Conservation (phyloP, 805 yeast genomes). For the Metschnikowia proteae region DNA sequence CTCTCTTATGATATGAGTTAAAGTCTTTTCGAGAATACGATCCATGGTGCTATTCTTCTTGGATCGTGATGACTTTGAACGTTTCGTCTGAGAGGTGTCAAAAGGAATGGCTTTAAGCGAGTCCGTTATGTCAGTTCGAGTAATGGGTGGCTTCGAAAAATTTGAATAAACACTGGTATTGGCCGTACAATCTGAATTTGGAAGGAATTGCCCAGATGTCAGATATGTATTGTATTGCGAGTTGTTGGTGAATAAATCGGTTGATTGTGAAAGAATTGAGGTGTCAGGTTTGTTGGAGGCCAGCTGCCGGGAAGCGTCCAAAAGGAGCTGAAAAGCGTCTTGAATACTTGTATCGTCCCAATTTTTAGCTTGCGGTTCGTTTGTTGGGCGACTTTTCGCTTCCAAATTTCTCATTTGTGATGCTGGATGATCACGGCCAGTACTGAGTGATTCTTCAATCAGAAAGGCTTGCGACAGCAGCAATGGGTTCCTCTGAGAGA, state of each 20-base stretch:
- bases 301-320: conserved; percentile 7
- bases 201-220: neutral
- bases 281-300: neutral
- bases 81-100: neutral
- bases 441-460: neutral
- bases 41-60: conserved; percentile 2
- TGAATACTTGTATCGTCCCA: neutral
- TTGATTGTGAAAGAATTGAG: conserved; percentile 10
- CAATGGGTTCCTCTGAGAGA: neutral
- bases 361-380: neutral
- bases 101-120: conserved; percentile 8
- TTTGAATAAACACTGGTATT: neutral
- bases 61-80: conserved; percentile 1
- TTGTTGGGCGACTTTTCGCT: neutral
- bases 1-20: conserved; percentile 6
- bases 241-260: conserved; percentile 2
- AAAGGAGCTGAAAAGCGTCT: conserved; percentile 7
- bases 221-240: conserved; percentile 2
- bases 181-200: neutral
- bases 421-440: neutral
- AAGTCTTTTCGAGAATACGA: conserved; percentile 7
- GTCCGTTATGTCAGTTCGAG: conserved; percentile 5
- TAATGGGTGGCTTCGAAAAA: neutral
- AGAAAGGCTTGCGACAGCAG: neutral
- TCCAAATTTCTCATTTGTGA: neutral